A percentile compares a stretch with the other conserved stretches of the same genome.
Conservation (phyloP, 1,284 basidiomycete genomes). For the Ceratorhiza oryzae-sativae region DNA sequence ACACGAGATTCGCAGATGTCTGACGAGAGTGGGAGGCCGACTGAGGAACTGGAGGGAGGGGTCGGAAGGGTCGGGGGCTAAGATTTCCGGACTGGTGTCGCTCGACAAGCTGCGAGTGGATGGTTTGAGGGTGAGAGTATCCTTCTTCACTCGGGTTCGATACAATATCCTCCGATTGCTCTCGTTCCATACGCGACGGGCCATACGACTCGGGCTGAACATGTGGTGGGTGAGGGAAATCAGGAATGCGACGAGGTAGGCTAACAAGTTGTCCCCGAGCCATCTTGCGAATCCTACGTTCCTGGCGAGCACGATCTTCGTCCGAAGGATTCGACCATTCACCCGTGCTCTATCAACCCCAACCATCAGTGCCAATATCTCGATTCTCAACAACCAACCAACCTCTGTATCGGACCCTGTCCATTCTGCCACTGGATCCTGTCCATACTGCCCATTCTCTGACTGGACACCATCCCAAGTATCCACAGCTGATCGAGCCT, state of each 20-base stretch:
- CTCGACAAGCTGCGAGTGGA: slow-evolving; percentile 55
- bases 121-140: slow-evolving; percentile 51
- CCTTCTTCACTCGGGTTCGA: slow-evolving; percentile 85
- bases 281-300: slow-evolving; percentile 66
- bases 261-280: slow-evolving; percentile 53
- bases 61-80: slow-evolving; percentile 37
- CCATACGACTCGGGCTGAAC: slow-evolving; percentile 54
- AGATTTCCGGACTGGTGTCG: slow-evolving; percentile 18
- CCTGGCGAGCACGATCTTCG: slow-evolving; percentile 76
- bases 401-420: slow-evolving; percentile 30
- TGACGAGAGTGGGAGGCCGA: slow-evolving; percentile 37
- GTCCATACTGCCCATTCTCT: slow-evolving; percentile 25
- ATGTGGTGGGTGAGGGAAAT: slow-evolving; percentile 76
- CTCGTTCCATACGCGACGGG: slow-evolving; percentile 42
- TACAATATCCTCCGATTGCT: slow-evolving; percentile 65
- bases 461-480: slow-evolving; percentile 50
- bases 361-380: not conserved
- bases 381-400: not conserved
- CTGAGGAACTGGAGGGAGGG: slow-evolving; percentile 41
- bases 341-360: slow-evolving; percentile 66
- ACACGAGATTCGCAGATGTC: slow-evolving; percentile 19
- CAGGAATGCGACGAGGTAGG: slow-evolving; percentile 71
- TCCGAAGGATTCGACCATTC: slow-evolving; percentile 90
- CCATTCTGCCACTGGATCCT: slow-evolving; percentile 22
- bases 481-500: slow-evolving; percentile 47